phyloP scores from a whole-genome alignment of 352 stramenopile species.

The Phytophthora pinifolia region DNA sequence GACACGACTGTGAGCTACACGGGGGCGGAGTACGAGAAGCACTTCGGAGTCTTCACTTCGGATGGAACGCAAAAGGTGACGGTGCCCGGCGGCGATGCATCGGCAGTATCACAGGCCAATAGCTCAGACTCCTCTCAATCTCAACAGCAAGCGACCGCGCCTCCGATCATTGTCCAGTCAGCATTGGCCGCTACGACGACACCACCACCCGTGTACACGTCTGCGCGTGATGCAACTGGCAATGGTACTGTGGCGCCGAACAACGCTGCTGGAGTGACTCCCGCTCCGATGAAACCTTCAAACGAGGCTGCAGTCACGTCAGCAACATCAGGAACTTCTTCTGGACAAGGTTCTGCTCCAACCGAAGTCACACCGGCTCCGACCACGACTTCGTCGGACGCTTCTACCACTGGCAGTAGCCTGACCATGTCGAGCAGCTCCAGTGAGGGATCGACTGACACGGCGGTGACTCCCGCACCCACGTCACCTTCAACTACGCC shows the following conservation, averaged over 20 bases:
- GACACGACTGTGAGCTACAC: slow-evolving; percentile 53
- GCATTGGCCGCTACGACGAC: slow-evolving; percentile 1
- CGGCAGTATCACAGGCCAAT: slow-evolving; percentile 11
- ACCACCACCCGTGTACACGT: slow-evolving; percentile 20
- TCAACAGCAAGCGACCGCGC: slow-evolving; percentile 1
- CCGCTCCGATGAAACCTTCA: slow-evolving; percentile 1
- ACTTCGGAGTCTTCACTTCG: slow-evolving; percentile 55
- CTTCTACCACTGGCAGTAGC: neutral
- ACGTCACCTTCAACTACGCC: slow-evolving; percentile 4
- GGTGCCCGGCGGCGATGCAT: slow-evolving; percentile 28
- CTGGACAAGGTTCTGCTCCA: too few relatives aligned
- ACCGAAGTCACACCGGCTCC: neutral
- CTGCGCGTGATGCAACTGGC: slow-evolving; percentile 10
- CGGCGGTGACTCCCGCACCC: neutral
- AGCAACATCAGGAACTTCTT: too few relatives aligned
- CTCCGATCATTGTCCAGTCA: neutral
- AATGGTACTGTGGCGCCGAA: slow-evolving; percentile 22
- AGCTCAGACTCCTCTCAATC: slow-evolving; percentile 7
- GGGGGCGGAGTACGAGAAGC: slow-evolving; percentile 51
- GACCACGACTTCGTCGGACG: neutral
- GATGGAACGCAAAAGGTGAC: slow-evolving; percentile 40
- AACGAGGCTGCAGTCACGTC: neutral
- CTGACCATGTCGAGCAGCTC: neutral
- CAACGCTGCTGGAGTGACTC: neutral
- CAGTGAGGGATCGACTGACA: neutral